phyloP scores from a whole-genome alignment of 2,329 filamentous ascomycete genomes.

The Nakataea oryzae region DNA sequence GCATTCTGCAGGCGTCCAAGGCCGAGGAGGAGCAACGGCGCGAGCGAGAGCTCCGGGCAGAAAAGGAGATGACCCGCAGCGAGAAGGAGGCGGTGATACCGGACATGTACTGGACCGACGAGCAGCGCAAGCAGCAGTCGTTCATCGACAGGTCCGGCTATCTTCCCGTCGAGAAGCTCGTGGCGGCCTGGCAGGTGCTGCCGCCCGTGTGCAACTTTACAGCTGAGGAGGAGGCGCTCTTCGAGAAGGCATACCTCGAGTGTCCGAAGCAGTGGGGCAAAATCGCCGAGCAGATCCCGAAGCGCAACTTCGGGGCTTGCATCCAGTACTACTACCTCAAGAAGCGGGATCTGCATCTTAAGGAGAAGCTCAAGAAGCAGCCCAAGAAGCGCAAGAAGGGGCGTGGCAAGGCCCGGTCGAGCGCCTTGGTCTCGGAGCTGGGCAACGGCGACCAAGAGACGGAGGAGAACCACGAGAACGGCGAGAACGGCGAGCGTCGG shows the following conservation, averaged over 20 bases:
- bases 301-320: conserved; percentile 65
- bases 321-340: conserved; percentile 82
- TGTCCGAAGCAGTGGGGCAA: conserved; percentile 75
- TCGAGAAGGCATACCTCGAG: conserved; percentile 66
- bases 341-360: conserved; percentile 65
- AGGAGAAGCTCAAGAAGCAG: conserved; percentile 62
- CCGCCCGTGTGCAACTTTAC: conserved; percentile 68
- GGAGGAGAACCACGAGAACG: conserved; percentile 44
- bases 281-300: conserved; percentile 56
- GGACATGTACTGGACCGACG: conserved; percentile 53
- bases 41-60: conserved; percentile 53
- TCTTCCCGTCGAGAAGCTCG: conserved; percentile 53
- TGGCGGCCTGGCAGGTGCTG: conserved; percentile 61
- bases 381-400: conserved; percentile 47
- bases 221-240: conserved; percentile 55
- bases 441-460: conserved; percentile 47
- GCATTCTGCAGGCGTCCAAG: conserved; percentile 61
- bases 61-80: conserved; percentile 60
- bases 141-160: conserved; percentile 59
- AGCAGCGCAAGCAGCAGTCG: conserved; percentile 45
- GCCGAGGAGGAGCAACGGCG: conserved; percentile 59
- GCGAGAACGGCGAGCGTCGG: conserved; percentile 49
- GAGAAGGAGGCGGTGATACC: conserved; percentile 71
- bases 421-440: conserved; percentile 55
- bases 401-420: conserved; percentile 48